Conservation (phyloP, 371 early-diverging fungal species). For the Actinomucor elegans region DNA sequence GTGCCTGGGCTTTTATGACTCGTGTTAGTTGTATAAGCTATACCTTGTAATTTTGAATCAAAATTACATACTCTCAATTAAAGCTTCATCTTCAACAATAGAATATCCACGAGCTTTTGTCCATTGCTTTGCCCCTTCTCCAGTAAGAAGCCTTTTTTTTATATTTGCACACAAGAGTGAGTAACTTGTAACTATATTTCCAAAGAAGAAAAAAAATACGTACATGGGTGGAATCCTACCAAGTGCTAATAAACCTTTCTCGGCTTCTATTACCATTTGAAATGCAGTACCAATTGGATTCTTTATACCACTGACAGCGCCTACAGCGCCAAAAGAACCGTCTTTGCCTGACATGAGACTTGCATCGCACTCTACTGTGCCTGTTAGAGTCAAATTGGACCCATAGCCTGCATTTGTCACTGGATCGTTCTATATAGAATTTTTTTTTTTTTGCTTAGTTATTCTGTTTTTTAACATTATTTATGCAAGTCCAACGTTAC, state of each 20-base stretch:
- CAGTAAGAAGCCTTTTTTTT: slow-evolving; percentile 55
- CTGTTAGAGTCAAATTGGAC: slow-evolving; percentile 77
- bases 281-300: slow-evolving; percentile 71
- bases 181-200: neutral
- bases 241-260: slow-evolving; percentile 43
- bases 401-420: slow-evolving; percentile 65
- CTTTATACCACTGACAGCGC: slow-evolving; percentile 65
- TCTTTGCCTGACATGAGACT: slow-evolving; percentile 73
- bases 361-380: slow-evolving; percentile 87
- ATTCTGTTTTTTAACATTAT: neutral
- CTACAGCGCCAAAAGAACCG: slow-evolving; percentile 77
- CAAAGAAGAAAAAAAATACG: neutral
- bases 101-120: slow-evolving; percentile 34
- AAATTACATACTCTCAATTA: slow-evolving; percentile 31
- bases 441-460: too few species aligned
- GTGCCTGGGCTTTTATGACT: slow-evolving; percentile 4
- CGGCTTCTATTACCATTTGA: slow-evolving; percentile 41
- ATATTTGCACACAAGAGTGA: neutral
- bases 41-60: too few species aligned
- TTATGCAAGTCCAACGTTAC: slow-evolving; percentile 9
- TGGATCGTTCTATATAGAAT: slow-evolving; percentile 52
- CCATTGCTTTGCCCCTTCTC: slow-evolving; percentile 63
- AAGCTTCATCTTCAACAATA: slow-evolving; percentile 17
- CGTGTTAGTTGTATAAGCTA: neutral
- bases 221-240: slow-evolving; percentile 80